These are phyloP conservation scores for Ustilago cynodontis DNA, from an alignment of 1,284 basidiomycete genomes.

Conservation along the genomic window DNA sequence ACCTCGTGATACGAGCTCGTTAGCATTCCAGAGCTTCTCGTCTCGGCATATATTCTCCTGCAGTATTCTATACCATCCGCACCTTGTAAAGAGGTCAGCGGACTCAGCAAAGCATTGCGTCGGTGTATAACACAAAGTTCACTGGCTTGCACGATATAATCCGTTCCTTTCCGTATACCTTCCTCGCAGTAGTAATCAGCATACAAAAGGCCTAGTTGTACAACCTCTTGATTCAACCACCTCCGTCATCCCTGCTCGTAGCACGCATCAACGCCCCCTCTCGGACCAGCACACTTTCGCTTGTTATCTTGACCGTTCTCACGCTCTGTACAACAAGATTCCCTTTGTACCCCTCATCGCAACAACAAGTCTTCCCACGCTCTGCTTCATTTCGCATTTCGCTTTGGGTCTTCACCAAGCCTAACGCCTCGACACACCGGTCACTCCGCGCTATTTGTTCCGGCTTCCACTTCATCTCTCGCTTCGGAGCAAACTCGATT, in stretches of 20 bases:
- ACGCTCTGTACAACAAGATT: constrained; percentile 15
- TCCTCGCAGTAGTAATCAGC: not conserved
- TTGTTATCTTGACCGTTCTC: not conserved
- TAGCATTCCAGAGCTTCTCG: not conserved
- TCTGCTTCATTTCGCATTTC: constrained; percentile 12
- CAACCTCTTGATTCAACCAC: too few relatives aligned
- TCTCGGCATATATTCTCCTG: not conserved
- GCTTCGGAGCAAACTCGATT: not conserved
- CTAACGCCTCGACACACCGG: not conserved
- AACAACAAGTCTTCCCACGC: constrained; percentile 11
- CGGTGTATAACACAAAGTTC: constrained; percentile 21
- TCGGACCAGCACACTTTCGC: not conserved
- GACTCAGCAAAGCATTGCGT: not conserved
- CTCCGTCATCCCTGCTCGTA: not conserved
- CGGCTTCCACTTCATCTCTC: not conserved
- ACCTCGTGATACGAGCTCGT: not conserved
- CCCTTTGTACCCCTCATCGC: not conserved
- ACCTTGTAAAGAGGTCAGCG: not conserved
- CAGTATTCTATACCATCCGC: constrained; percentile 19
- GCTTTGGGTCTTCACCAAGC: not conserved
- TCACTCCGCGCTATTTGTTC: not conserved
- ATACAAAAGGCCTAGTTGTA: too few relatives aligned
- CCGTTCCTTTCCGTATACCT: constrained; percentile 1
- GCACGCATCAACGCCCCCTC: not conserved
- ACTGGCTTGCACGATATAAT: not conserved